Conservation (phyloP, 371 early-diverging fungal species). For the Amoeboaphelidium protococcarum region DNA sequence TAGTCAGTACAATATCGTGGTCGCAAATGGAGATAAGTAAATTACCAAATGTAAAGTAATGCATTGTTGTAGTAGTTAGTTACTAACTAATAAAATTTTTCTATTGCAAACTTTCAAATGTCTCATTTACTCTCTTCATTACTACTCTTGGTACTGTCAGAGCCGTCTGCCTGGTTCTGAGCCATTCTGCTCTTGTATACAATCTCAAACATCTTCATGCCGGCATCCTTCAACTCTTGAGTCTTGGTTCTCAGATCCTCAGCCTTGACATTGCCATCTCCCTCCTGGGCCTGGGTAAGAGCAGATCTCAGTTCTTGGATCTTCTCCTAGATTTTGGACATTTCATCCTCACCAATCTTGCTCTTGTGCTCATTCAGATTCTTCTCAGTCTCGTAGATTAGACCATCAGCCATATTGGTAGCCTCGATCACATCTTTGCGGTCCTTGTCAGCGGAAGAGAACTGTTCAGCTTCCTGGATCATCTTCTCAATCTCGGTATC, state of each 20-base stretch:
- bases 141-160: too few species aligned
- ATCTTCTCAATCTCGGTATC: constrained; percentile 88
- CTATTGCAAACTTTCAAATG: too few species aligned
- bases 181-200: constrained; percentile 41
- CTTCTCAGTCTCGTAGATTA: constrained; percentile 75
- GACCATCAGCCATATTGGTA: constrained; percentile 68
- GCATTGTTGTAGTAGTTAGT: too few species aligned
- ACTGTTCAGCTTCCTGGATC: constrained; percentile 71
- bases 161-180: background rate
- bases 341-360: constrained; percentile 54
- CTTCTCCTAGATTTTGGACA: constrained; percentile 46
- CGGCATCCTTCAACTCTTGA: constrained; percentile 53
- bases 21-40: too few species aligned
- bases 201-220: constrained; percentile 81
- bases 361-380: constrained; percentile 78
- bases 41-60: too few species aligned
- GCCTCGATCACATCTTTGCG: constrained; percentile 80
- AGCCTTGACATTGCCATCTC: constrained; percentile 21
- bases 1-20: too few species aligned
- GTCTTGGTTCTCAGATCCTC: constrained; percentile 50
- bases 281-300: constrained; percentile 32
- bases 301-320: constrained; percentile 44
- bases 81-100: too few species aligned
- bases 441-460: constrained; percentile 68
- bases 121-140: too few species aligned